Evolutionary conservation across 2,329 filamentous ascomycete genomes (phyloP).

Genomic region (Clonostachys rhizophaga): DNA sequence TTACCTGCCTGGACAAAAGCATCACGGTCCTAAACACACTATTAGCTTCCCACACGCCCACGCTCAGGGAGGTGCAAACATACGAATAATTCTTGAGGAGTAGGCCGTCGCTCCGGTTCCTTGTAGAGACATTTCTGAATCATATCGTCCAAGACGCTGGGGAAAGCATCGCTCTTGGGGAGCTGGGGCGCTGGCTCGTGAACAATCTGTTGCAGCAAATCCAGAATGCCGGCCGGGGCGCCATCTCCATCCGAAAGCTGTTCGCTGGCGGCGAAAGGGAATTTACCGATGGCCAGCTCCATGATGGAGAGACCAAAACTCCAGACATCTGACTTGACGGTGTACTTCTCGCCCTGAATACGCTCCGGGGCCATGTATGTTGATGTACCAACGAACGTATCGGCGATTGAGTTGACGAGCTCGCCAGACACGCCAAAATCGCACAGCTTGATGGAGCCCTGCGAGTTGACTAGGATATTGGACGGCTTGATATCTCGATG

Average conservation of each 20-base stretch:
- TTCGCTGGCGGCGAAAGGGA: conserved; percentile 80
- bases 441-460: conserved; percentile 92
- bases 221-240: conserved; percentile 89
- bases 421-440: conserved; percentile 99
- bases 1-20: conserved; percentile 95
- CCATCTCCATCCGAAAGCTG: conserved; percentile 68
- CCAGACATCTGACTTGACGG: conserved; percentile 98
- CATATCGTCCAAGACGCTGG: conserved; percentile 91
- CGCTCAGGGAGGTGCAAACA: conserved; percentile 21
- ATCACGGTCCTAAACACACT: conserved; percentile 69
- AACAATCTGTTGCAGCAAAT: conserved; percentile 94
- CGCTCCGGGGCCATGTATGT: conserved; percentile 99
- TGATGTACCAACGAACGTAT: conserved; percentile 96
- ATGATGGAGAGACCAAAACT: conserved; percentile 93
- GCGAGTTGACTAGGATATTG: conserved; percentile 93
- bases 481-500: conserved; percentile 98
- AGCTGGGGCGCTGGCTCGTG: conserved; percentile 90
- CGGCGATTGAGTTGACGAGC: conserved; percentile 94
- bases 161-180: conserved; percentile 97
- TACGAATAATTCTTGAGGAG: conserved; percentile 89
- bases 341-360: conserved; percentile 95
- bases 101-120: conserved; percentile 81
- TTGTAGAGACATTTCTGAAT: conserved; percentile 95
- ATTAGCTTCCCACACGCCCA: background rate
- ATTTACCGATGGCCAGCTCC: conserved; percentile 96